Base-by-base conservation (phyloP, 2,329 filamentous ascomycete genomes). In the Emmonsiellopsis sp. region DNA sequence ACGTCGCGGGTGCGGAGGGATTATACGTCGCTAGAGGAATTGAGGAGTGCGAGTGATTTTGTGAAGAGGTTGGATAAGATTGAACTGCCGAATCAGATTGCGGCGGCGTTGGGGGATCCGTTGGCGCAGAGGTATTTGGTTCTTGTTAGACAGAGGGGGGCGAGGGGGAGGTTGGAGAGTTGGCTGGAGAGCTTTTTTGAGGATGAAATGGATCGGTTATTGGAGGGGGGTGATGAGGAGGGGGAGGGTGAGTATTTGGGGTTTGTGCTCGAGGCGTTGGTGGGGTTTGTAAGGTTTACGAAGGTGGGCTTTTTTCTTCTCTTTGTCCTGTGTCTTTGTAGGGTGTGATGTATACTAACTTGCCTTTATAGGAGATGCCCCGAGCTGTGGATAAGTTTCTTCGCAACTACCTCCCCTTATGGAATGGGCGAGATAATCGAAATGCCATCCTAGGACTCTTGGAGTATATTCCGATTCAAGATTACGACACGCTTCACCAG, bases 61-160 rank as follows among this genome's bases (percentile, higher is more conserved):
- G 84, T 89, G 5, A 79, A 80, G 44, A 86, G 81, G 54, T 69
- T 95, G 7, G 88, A 94, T 60, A 86, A 79, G 59, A 83, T 95
- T 30, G 87, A 93, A 67, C 73, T 90, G 41, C 89, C 89, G 0
- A 90, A 87, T 58, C 89, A 95, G 68, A 76, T 94, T 1, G 82
- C 90, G 41, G 87, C 89, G 5, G 82, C 87, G 3, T 73, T 94
- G 11, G 81, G 80, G 1, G 87, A 94, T 63, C 85, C 85, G 2
- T 73, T 94, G 32, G 78, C 92, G 1, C 88, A 92, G 65, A 93
- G 92, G 64, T 80, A 76, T 52, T 75, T 92, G 26, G 72, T 89
- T 35, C 71, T 87, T n/a, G 71, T 87, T 32, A 78, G 80, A 49
- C 79, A 84, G 1, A 77, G 80, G 37, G 70, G 63, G 65, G 65